Evolutionary conservation across 768 basidiomycete genomes (phyloP).

Genomic region (Boletus patriciae): DNA sequence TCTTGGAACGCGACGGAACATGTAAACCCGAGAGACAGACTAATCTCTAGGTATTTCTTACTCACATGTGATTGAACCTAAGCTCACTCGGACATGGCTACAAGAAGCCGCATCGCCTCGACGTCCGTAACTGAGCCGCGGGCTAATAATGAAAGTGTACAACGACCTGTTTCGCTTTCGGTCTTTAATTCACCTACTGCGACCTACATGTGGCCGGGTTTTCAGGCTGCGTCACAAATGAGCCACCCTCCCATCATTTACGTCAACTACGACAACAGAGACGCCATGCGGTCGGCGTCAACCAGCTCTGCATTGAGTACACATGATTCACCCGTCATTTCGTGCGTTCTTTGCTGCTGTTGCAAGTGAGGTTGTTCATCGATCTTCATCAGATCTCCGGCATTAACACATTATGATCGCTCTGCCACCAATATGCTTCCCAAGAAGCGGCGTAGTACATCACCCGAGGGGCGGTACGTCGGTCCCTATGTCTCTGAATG

Average conservation of each 20-base stretch:
- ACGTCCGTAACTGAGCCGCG: constrained; percentile 21
- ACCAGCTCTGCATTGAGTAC: constrained; percentile 30
- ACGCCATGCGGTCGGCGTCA: constrained; percentile 34
- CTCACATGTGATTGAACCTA: constrained; percentile 5
- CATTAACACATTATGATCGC: constrained; percentile 27
- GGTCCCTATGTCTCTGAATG: background rate
- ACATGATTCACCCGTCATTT: constrained; percentile 30
- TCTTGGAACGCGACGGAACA: constrained; percentile 29
- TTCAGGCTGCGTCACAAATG: constrained; percentile 47
- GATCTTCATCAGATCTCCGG: constrained; percentile 28
- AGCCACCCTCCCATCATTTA: constrained; percentile 40
- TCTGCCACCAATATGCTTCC: constrained; percentile 32
- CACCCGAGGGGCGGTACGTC: constrained; percentile 31
- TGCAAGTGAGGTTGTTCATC: constrained; percentile 13
- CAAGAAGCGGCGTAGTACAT: constrained; percentile 35
- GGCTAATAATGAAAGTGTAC: constrained; percentile 25
- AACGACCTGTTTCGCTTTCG: constrained; percentile 39
- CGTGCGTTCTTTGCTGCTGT: constrained; percentile 30
- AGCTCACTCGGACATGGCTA: constrained; percentile 21
- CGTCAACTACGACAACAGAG: constrained; percentile 36
- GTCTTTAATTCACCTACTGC: constrained; percentile 46
- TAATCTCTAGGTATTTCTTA: constrained; percentile 27
- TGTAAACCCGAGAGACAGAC: constrained; percentile 22
- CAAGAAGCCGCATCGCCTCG: constrained; percentile 25
- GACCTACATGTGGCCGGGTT: constrained; percentile 49